Evolutionary conservation across 192 early-diverging fungal genomes (phyloP), one percentile per base, ranked within the genome.

Genomic region (Bifiguratus adelaidae): DNA sequence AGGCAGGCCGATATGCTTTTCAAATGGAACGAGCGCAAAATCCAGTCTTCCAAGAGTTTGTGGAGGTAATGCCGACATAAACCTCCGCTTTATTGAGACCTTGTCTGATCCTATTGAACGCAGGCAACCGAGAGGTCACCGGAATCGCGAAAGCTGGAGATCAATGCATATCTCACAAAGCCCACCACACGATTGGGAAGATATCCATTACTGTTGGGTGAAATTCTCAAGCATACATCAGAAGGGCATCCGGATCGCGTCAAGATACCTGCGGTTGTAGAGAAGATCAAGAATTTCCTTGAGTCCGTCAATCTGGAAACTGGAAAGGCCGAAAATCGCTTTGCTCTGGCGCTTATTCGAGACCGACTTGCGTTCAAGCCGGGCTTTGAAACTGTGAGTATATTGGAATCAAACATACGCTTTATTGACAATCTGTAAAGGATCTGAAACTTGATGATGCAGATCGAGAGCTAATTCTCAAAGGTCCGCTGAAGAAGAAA

Each of bases 121-220:
- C 21, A 90, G 60, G 72, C 81, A 57, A 78, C 79, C 3, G 83
- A 88, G 42, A 74, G 83, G 13, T 55, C 61, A 9, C 85, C 90
- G 12, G 80, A 86, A 60, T 82, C 80, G 48, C 71, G 89, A 24
- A 90, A 86, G 48, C 63, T 95, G 27, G 80, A 85, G 37, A 58
- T 92, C 19, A 83, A 91, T 66, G 85, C 84, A 44, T 95, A 93
- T 63, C 55, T 95, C 43, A 83, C 80, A 1, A 77, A 88, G 12
- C 95, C 95, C 21, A 82, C 83, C 0, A 83, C 88, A 13, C 81
- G 90, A 20, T 57, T 96, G 54, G 86, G 81, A 13, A 72, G 89
- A 33, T 98, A 93, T 50, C 83, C 82, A 7, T 68, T 98, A 23
- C 61, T 98, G 47, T 71, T 98, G 19, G 73, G 76, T 30, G 86